phyloP scores from a whole-genome alignment of 345 rosid genomes.

The Eutrema heterophyllum region DNA sequence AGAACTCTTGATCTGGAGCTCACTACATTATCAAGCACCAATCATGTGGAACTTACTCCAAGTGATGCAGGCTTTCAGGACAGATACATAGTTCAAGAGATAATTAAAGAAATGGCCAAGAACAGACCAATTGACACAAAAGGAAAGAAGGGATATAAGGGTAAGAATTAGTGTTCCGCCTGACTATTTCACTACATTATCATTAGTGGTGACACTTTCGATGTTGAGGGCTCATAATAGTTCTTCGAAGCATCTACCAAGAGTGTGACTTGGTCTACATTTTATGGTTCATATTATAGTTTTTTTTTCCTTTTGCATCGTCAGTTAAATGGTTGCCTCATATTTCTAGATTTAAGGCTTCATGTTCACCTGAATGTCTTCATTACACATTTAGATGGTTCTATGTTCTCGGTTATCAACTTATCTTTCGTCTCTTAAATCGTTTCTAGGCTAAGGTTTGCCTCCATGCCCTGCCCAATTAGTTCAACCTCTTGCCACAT shows the following conservation, averaged over 20 bases:
- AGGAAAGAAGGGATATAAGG: slow-evolving; percentile 84
- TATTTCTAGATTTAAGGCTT: not conserved
- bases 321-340: not conserved
- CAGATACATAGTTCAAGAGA: slow-evolving; percentile 90
- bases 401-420: not conserved
- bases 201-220: not conserved
- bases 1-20: slow-evolving; percentile 84
- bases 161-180: slow-evolving; percentile 29
- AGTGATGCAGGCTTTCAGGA: slow-evolving; percentile 98
- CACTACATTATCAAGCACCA: slow-evolving; percentile 78
- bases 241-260: not conserved
- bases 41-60: slow-evolving; percentile 92
- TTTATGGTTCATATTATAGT: not conserved
- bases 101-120: slow-evolving; percentile 96
- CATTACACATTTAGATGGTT: not conserved
- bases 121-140: slow-evolving; percentile 86
- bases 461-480: not conserved
- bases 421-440: not conserved
- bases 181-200: not conserved
- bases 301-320: not conserved
- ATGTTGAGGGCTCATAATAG: not conserved
- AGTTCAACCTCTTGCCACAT: slow-evolving; percentile 1
- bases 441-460: not conserved
- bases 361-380: not conserved
- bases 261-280: not conserved